Evolutionary conservation across 1,139 yeast species (phyloP), one percentile per base, ranked within the genome.

Genomic region (Blastobotrys indianensis): DNA sequence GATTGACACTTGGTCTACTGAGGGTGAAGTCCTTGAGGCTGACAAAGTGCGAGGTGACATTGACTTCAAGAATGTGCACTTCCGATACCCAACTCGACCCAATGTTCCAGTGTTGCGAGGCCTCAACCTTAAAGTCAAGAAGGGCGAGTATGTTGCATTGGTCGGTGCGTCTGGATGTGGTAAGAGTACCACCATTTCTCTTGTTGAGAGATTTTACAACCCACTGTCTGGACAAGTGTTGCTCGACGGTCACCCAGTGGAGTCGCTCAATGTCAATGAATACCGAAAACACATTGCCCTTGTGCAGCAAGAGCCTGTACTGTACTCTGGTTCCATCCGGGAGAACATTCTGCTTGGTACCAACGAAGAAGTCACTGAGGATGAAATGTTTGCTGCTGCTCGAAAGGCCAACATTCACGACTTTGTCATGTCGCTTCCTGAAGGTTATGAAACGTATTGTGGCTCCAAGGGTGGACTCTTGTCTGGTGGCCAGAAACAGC

Each of bases 101-200:
- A 75, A 82, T 49, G 76, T 81, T 34, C 72, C 75, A n/a, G 83
- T 90, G 10, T 80, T 90, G 61, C 73, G 79, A 31, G 76, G 83
- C 9, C 62, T 88, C 44, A 76, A 80, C 52, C 73, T 90, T 53
- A 76, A 70, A 29, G 80, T 90, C 48, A 75, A 79, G 47, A 73
- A 80, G 41, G 97, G 97, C 2, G 88, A 94, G 50, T 86, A 85
- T 58, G 86, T 87, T 31, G 94, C 97, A 56, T 76, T 90, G 51
- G 97, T 90, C 2, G 98, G 97, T 0, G 94, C 97, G 1, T 86
- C 95, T 3, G 97, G 97, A 4, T 79, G 94, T 57, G 97, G 97
- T 34, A 90, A 90, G 66, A 85, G 95, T 1, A 90, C 97, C 0
- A 82, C 94, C 32, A 84, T 94, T n/a, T 84, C 90, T 25, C 68